Evolutionary conservation across 352 stramenopile species (phyloP).

Genomic region (Pythium apleroticum): DNA sequence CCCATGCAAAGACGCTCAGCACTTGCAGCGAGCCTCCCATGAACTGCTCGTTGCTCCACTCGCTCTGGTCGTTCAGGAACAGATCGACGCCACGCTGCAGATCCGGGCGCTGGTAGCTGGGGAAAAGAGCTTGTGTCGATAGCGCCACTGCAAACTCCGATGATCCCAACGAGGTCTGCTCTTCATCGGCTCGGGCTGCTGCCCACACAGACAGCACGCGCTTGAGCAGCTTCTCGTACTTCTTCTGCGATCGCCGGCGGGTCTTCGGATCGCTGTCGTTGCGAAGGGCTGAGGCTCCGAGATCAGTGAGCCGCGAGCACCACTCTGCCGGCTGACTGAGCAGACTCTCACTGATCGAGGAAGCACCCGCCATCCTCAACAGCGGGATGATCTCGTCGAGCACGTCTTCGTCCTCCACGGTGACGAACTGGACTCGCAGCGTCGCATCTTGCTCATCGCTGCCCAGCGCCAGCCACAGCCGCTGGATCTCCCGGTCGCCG

Average conservation of each 20-base stretch:
- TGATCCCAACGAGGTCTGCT: not conserved
- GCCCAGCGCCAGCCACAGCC: slow-evolving; percentile 23
- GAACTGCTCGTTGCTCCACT: slow-evolving; percentile 31
- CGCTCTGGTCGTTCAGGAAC: slow-evolving; percentile 69
- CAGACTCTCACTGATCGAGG: slow-evolving; percentile 18
- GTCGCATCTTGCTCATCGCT: slow-evolving; percentile 29
- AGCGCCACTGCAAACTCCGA: slow-evolving; percentile 13
- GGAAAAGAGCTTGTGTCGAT: slow-evolving; percentile 17
- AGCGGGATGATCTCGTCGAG: slow-evolving; percentile 6
- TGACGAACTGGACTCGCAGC: slow-evolving; percentile 3
- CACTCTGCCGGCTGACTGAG: slow-evolving; percentile 4
- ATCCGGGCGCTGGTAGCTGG: not conserved
- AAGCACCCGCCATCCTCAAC: slow-evolving; percentile 13
- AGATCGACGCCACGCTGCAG: slow-evolving; percentile 29
- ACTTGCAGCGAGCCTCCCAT: slow-evolving; percentile 25
- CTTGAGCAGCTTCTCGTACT: slow-evolving; percentile 28
- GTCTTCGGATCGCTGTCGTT: not conserved
- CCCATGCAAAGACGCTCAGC: slow-evolving; percentile 56
- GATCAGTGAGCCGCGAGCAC: slow-evolving; percentile 15
- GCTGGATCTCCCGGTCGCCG: slow-evolving; percentile 20
- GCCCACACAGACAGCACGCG: slow-evolving; percentile 19
- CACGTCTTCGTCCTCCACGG: slow-evolving; percentile 2
- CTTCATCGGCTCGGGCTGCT: not conserved
- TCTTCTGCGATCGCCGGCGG: slow-evolving; percentile 13
- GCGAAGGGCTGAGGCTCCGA: not conserved